Percentiles rank a stretch among this genome's conserved stretches.
phyloP scores from a whole-genome alignment of 2,329 filamentous ascomycete genomes.

The Xylaria sp. region DNA sequence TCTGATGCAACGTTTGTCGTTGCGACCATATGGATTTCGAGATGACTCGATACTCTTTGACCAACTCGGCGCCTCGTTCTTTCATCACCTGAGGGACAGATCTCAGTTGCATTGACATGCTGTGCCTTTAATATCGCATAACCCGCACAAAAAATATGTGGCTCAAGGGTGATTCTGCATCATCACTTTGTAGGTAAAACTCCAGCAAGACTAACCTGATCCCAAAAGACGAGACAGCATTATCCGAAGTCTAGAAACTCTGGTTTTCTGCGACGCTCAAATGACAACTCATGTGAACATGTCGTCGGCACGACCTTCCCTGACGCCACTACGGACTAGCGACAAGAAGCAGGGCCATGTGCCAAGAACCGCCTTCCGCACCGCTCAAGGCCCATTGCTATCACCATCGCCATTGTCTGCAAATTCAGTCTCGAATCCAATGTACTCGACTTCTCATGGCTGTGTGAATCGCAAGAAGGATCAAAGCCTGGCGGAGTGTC shows the following conservation, averaged over 20 bases:
- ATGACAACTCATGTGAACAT: conserved; percentile 31
- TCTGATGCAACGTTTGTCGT: conserved; percentile 5
- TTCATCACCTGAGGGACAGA: conserved; percentile 11
- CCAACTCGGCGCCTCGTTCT: conserved; percentile 13
- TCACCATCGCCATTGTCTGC: conserved; percentile 32
- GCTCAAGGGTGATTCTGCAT: background rate
- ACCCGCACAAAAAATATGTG: background rate
- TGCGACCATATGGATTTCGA: conserved; percentile 2
- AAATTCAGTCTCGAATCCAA: conserved; percentile 32
- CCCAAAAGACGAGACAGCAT: background rate
- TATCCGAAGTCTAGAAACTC: background rate
- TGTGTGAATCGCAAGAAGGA: conserved; percentile 35
- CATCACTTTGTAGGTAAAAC: background rate
- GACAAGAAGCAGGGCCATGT: conserved; percentile 26
- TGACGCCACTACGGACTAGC: conserved; percentile 35
- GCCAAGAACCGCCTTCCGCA: conserved; percentile 23
- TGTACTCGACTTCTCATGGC: conserved; percentile 33
- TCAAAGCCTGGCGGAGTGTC: conserved; percentile 33
- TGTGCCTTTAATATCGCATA: conserved; percentile 15
- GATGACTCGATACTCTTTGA: conserved; percentile 22
- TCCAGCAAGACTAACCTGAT: background rate
- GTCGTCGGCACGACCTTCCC: conserved; percentile 30
- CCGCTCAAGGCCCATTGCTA: conserved; percentile 25
- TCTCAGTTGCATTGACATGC: conserved; percentile 16
- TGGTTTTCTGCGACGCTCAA: background rate